Conservation (phyloP, 169 alveolate genomes). For the Haemoproteus tartakovskyi region DNA sequence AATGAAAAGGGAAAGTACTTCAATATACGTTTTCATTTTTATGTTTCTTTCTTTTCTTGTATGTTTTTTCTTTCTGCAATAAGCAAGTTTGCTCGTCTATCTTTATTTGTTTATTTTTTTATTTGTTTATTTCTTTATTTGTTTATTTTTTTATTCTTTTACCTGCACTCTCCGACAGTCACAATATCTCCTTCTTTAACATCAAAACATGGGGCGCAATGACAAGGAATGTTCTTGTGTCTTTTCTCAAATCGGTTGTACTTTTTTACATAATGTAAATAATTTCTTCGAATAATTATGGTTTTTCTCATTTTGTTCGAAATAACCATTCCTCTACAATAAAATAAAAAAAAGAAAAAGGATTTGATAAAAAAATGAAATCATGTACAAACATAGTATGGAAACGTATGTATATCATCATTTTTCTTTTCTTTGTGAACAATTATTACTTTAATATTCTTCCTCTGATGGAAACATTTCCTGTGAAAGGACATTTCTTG, state of each 20-base stretch:
- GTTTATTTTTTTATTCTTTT: too few species aligned
- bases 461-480: slow-evolving; percentile 97
- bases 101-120: too few species aligned
- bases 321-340: slow-evolving; percentile 95
- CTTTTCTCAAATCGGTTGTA: slow-evolving; percentile 98
- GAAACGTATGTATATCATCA: background rate
- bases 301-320: slow-evolving; percentile 98
- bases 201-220: slow-evolving; percentile 97
- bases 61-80: too few species aligned
- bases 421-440: background rate
- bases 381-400: background rate
- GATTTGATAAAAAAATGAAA: slow-evolving; percentile 2
- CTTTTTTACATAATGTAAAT: slow-evolving; percentile 96
- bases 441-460: slow-evolving; percentile 89
- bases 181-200: slow-evolving; percentile 98
- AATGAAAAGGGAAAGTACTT: too few species aligned
- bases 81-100: too few species aligned
- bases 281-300: slow-evolving; percentile 96
- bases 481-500: slow-evolving; percentile 99
- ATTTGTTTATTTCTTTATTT: too few species aligned
- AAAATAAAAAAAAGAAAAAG: slow-evolving; percentile 7
- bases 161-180: slow-evolving; percentile 98
- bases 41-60: too few species aligned
- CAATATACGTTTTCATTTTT: too few species aligned
- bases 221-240: slow-evolving; percentile 97